Evolutionary conservation across 2,329 filamentous ascomycete genomes (phyloP).

Genomic region (Mycocentrospora acerina): DNA sequence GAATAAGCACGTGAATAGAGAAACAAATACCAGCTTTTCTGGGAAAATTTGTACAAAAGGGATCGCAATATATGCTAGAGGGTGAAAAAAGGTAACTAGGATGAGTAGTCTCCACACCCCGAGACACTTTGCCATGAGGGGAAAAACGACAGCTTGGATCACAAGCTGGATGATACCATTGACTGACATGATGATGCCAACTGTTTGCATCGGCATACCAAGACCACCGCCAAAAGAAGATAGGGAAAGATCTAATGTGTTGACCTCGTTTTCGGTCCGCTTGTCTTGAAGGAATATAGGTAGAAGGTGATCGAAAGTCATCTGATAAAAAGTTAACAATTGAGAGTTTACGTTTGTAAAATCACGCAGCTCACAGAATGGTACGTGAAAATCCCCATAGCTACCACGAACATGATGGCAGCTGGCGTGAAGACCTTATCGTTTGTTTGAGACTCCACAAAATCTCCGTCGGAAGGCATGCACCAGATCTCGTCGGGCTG

Average conservation of each 20-base stretch:
- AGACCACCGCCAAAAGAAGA: conserved; percentile 59
- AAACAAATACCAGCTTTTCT: conserved; percentile 54
- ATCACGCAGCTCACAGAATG: conserved; percentile 58
- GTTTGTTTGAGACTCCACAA: conserved; percentile 33
- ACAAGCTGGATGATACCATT: conserved; percentile 72
- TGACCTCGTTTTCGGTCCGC: conserved; percentile 44
- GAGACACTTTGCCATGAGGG: conserved; percentile 61
- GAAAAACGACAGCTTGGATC: conserved; percentile 72
- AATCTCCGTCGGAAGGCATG: conserved; percentile 51
- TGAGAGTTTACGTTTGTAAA: not conserved
- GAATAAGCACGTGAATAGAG: conserved; percentile 66
- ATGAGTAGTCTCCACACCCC: conserved; percentile 70
- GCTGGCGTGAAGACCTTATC: conserved; percentile 60
- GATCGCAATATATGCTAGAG: conserved; percentile 67
- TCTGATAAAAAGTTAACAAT: conserved; percentile 43
- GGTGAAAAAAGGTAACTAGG: conserved; percentile 65
- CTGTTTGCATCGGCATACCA: conserved; percentile 65
- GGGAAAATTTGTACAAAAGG: conserved; percentile 67
- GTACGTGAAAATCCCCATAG: conserved; percentile 87
- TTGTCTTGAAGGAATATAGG: conserved; percentile 91
- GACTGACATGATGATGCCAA: conserved; percentile 67
- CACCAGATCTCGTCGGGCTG: conserved; percentile 56
- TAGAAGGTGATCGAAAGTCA: conserved; percentile 90
- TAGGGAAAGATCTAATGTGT: conserved; percentile 24
- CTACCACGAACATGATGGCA: conserved; percentile 75